Evolutionary conservation across 176 grass and related monocot species (phyloP), one percentile per base, ranked within the genome.

Genomic region (Bromus sterilis): DNA sequence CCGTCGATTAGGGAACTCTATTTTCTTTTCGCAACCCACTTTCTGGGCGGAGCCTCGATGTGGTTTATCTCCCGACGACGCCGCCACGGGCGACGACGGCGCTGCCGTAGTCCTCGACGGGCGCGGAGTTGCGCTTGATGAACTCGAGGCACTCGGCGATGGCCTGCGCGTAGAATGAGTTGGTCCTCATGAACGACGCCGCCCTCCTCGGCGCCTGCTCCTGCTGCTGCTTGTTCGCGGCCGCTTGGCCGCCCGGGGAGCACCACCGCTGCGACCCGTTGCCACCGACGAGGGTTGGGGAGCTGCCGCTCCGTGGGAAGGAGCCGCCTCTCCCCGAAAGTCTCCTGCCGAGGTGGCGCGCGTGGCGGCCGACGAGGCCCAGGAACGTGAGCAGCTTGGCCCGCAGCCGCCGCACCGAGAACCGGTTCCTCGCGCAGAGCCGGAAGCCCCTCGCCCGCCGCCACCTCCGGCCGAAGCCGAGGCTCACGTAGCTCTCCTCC

Each of bases 111-210:
- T 84, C 81, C 18, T 94, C 71, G 13, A 88, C 62, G 2, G 93
- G 87, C 25, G 90, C 87, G 49, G 93, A 95, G 33, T 89, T 95
- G 7, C 80, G 82, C 80, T 94, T 94, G 77, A 94, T 94, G 86
- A 95, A 95, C 86, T 95, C 93, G 87, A 95, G 77, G 89, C 93
- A 95, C n/a, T 95, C 93, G 23, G 90, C 84, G 78, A 95, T 92
- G 5, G 93, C 93, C 87, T 95, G 89, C 46, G 93, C 79, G 71
- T 95, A 90, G 84, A 94, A 94, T 12, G 93, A 95, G 66, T 95
- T 92, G 48, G 89, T 86, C 73, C 89, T 66, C 89, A 67, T 37
- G 75, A 85, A 85, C 20, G 81, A 55, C 68, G 59, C 12, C 51
- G 67, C 71, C 39, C 49, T 84, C 36, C 80, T 33, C 68, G 33